phyloP scores from a whole-genome alignment of 2,329 filamentous ascomycete species.

The Remersonia thermophila region DNA sequence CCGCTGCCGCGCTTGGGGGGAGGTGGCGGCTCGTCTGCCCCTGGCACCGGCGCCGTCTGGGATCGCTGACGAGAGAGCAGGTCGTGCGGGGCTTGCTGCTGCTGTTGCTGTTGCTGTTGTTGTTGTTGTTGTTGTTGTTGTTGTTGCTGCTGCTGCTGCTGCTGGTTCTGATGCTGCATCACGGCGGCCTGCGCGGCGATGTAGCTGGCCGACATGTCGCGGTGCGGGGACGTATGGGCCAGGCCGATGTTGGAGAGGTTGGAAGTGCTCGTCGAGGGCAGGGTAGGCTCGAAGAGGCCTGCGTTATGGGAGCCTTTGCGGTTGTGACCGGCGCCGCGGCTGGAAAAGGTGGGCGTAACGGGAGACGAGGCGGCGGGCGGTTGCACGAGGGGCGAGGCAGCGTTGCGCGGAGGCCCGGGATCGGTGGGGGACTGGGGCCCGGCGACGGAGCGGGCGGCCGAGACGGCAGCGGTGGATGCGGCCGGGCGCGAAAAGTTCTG shows the following conservation, averaged over 20 bases:
- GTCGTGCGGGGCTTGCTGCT: conserved; percentile 33
- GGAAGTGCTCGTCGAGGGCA: conserved; percentile 49
- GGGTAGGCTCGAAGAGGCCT: conserved; percentile 62
- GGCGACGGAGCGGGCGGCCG: conserved; percentile 17
- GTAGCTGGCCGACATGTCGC: conserved; percentile 52
- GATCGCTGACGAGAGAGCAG: conserved; percentile 53
- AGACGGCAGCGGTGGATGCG: conserved; percentile 16
- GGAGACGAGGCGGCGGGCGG: conserved; percentile 25
- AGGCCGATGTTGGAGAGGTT: conserved; percentile 40
- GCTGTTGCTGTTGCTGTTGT: conserved; percentile 14
- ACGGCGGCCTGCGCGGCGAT: conserved; percentile 71
- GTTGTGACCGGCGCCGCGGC: conserved; percentile 32
- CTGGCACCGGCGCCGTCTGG: conserved; percentile 54
- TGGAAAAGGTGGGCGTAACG: conserved; percentile 22
- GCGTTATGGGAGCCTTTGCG: conserved; percentile 61
- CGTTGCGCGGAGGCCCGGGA: conserved; percentile 22
- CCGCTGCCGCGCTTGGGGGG: conserved; percentile 30
- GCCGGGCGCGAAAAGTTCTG: conserved; percentile 49
- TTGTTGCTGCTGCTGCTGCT: conserved; percentile 42
- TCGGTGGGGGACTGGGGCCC: conserved; percentile 20
- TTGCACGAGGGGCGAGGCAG: conserved; percentile 30
- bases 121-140: conserved; percentile 1
- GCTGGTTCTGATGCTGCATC: conserved; percentile 46
- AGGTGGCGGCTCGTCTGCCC: conserved; percentile 26
- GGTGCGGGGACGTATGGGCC: conserved; percentile 30